Evolutionary conservation across 1,284 basidiomycete species (phyloP).

Genomic region (Ganoderma resinaceum): DNA sequence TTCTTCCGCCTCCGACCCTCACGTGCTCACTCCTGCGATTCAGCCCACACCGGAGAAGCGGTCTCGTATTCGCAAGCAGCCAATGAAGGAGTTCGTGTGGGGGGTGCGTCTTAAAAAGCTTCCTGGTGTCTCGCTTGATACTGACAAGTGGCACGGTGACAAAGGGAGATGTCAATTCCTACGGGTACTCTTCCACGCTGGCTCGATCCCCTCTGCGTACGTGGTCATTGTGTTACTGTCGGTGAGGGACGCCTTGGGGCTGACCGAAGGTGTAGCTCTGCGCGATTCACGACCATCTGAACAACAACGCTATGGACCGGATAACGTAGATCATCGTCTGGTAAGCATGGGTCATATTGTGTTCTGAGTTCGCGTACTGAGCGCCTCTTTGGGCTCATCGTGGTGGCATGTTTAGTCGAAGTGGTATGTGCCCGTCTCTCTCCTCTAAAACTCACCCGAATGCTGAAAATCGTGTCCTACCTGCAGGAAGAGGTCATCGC

Average conservation of each 20-base stretch:
- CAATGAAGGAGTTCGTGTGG: neutral
- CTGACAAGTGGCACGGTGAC: too few species aligned
- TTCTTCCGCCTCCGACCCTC: neutral
- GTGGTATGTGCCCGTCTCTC: conserved; percentile 55
- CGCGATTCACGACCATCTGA: conserved; percentile 94
- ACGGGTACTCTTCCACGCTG: neutral
- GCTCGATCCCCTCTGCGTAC: neutral
- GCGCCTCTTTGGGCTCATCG: conserved; percentile 70
- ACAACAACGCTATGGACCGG: conserved; percentile 90
- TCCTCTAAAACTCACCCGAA: too few species aligned
- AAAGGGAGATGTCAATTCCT: neutral
- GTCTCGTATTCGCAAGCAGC: neutral
- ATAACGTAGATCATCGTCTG: conserved; percentile 97
- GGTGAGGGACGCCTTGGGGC: too few species aligned
- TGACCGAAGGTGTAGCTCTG: too few species aligned
- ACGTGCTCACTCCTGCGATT: neutral
- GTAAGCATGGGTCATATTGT: too few species aligned
- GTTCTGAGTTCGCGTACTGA: neutral
- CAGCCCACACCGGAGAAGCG: neutral
- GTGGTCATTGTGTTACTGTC: too few species aligned
- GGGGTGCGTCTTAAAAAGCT: neutral
- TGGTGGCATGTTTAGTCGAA: conserved; percentile 87
- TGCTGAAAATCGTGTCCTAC: neutral
- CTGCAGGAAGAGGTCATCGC: conserved; percentile 83
- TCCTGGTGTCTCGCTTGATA: too few species aligned